Conservation (phyloP, 257 asterid genomes). For the Apocynum venetum region DNA sequence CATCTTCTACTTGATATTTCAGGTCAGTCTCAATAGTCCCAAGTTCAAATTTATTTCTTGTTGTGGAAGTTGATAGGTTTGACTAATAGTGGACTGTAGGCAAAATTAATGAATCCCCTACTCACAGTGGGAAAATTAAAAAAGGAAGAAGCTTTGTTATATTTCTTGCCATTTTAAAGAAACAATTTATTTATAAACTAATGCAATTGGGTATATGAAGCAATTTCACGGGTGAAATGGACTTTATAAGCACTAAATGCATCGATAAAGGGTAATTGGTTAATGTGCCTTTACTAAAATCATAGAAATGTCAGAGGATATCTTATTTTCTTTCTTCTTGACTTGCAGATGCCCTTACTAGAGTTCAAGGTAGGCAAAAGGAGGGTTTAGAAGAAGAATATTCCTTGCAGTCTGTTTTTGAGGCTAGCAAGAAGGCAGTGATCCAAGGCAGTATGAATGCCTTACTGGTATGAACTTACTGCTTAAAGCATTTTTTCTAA, state of each 20-base stretch:
- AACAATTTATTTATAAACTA: no score
- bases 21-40: conserved; percentile 48
- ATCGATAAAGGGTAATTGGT: background rate
- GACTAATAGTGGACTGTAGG: background rate
- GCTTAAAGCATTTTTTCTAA: background rate
- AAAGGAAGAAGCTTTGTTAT: background rate
- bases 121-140: no score
- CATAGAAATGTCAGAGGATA: background rate
- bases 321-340: conserved; percentile 23
- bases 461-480: conserved; percentile 55
- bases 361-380: conserved; percentile 45
- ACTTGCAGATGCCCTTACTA: conserved; percentile 57
- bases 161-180: background rate
- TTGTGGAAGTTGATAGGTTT: background rate
- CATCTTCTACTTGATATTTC: conserved; percentile 61
- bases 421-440: conserved; percentile 74
- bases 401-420: conserved; percentile 65
- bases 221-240: background rate
- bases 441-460: conserved; percentile 73
- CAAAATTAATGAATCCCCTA: background rate
- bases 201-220: background rate
- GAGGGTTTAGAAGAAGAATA: conserved; percentile 52
- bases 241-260: background rate
- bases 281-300: background rate
- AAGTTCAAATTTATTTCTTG: background rate